Evolutionary conservation across 2,329 filamentous ascomycete genomes (phyloP).

Genomic region (Scorias spongiosa): DNA sequence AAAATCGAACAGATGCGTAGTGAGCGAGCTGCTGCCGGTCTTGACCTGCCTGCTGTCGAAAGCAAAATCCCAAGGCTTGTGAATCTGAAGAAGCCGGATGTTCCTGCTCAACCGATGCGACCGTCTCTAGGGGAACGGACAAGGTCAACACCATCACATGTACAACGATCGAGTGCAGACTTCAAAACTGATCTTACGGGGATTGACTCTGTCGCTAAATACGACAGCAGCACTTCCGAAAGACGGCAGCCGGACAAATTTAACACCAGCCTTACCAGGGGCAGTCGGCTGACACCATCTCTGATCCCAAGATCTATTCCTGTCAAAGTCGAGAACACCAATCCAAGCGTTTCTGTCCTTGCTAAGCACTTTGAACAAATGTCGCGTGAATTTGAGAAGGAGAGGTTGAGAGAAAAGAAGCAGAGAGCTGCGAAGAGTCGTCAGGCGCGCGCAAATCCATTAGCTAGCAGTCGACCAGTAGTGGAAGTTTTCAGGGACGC

Average conservation of each 20-base stretch:
- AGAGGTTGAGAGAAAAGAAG: conserved; percentile 71
- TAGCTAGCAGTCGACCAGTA: conserved; percentile 85
- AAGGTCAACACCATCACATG: conserved; percentile 33
- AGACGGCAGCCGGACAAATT: conserved; percentile 66
- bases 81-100: conserved; percentile 18
- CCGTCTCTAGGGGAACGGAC: conserved; percentile 33
- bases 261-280: conserved; percentile 47
- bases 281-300: conserved; percentile 42
- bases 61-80: conserved; percentile 21
- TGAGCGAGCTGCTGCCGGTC: conserved; percentile 9
- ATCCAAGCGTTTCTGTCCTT: conserved; percentile 70
- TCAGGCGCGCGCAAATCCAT: conserved; percentile 67
- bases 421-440: conserved; percentile 64
- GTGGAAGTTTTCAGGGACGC: conserved; percentile 94
- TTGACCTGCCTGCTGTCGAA: conserved; percentile 12
- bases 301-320: conserved; percentile 79
- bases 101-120: conserved; percentile 23
- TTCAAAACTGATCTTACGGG: conserved; percentile 1
- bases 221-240: conserved; percentile 29
- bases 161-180: conserved; percentile 10
- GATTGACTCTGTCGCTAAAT: conserved; percentile 7
- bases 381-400: conserved; percentile 90
- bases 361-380: conserved; percentile 94
- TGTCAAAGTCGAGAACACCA: conserved; percentile 39
- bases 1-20: conserved; percentile 23